Evolutionary conservation across 805 yeast genomes (phyloP).

Genomic region (Kodamaea sagamina): DNA sequence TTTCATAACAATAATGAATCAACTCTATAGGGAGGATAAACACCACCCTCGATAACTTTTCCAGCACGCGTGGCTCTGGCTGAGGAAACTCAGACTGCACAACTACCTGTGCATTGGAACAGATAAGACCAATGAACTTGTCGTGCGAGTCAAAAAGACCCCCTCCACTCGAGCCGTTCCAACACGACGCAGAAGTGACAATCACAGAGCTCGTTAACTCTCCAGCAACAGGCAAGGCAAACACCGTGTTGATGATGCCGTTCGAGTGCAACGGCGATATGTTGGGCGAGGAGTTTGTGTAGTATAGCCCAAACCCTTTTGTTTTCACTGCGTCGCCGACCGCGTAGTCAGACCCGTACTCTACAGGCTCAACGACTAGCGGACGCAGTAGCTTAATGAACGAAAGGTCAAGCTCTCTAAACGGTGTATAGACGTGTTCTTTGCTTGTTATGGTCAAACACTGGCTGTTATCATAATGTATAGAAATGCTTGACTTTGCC

Average conservation of each 20-base stretch:
- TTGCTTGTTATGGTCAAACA: neutral
- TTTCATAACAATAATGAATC: constrained; percentile 25
- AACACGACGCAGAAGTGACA: constrained; percentile 45
- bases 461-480: constrained; percentile 10
- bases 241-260: constrained; percentile 29
- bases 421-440: constrained; percentile 33
- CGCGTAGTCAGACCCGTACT: neutral
- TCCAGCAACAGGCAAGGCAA: constrained; percentile 14
- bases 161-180: constrained; percentile 57
- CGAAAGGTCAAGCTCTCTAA: constrained; percentile 38
- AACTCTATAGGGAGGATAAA: constrained; percentile 37
- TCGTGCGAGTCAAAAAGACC: constrained; percentile 32
- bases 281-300: constrained; percentile 16
- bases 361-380: neutral
- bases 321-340: constrained; percentile 30
- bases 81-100: constrained; percentile 7
- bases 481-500: constrained; percentile 8
- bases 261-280: constrained; percentile 33
- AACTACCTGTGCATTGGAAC: constrained; percentile 45
- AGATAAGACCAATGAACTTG: constrained; percentile 43
- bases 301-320: constrained; percentile 44
- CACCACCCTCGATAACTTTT: constrained; percentile 34
- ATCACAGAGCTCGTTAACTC: constrained; percentile 21
- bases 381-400: constrained; percentile 29
- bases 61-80: constrained; percentile 19